A percentile compares a stretch with the other conserved stretches of the same genome.
phyloP scores from a whole-genome alignment of 2,329 filamentous ascomycete species.

The Arthroderma uncinatum region DNA sequence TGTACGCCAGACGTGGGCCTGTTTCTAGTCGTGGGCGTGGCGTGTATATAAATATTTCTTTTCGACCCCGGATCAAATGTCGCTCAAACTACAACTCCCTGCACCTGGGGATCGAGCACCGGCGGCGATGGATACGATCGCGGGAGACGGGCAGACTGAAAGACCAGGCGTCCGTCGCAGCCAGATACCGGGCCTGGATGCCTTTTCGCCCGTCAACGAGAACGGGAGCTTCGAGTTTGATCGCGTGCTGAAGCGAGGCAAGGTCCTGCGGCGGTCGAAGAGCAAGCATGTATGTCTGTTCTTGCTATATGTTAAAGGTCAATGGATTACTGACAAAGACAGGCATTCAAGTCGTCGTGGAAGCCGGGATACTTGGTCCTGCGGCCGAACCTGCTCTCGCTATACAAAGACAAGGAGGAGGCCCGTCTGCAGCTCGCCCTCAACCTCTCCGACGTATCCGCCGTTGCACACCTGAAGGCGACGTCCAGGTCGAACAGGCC shows the following conservation, averaged over 20 bases:
- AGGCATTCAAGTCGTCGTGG: constrained; percentile 59
- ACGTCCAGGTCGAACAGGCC: constrained; percentile 68
- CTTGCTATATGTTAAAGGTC: constrained; percentile 6
- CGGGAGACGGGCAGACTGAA: neutral
- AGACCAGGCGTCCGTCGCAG: constrained; percentile 24
- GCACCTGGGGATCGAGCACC: neutral
- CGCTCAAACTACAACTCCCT: neutral
- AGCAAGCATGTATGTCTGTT: constrained; percentile 66
- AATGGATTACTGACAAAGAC: constrained; percentile 9
- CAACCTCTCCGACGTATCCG: constrained; percentile 77
- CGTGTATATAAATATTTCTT: neutral
- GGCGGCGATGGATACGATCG: neutral
- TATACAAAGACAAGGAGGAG: constrained; percentile 88
- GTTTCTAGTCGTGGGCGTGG: neutral
- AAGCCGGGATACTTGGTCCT: constrained; percentile 81
- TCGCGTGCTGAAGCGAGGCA: constrained; percentile 79
- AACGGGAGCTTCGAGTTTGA: constrained; percentile 96
- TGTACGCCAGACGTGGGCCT: neutral
- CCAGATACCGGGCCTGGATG: constrained; percentile 47
- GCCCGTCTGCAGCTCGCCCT: constrained; percentile 82
- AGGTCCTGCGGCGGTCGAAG: constrained; percentile 75
- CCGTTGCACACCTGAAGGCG: constrained; percentile 77
- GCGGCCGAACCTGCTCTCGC: constrained; percentile 75
- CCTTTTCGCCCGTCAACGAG: constrained; percentile 78
- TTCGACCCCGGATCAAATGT: neutral